phyloP scores from a whole-genome alignment of 2,329 filamentous ascomycete species.

The Aquanectria penicillioides region DNA sequence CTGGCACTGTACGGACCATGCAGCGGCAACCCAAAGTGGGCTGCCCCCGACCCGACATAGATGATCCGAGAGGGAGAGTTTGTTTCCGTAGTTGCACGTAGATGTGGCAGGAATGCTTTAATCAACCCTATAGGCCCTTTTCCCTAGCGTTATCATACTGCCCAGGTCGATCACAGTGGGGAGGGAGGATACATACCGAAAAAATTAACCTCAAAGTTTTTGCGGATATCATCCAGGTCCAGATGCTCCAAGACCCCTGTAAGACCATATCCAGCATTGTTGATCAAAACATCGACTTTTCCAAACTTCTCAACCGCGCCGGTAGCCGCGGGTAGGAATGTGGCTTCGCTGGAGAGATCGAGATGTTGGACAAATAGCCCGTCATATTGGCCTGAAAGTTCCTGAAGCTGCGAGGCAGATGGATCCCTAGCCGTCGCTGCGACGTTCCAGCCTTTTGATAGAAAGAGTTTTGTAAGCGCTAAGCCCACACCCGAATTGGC shows the following conservation, averaged over 20 bases:
- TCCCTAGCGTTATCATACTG: not conserved
- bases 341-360: slow-evolving; percentile 20
- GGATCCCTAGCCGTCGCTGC: not conserved
- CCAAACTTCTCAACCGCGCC: slow-evolving; percentile 25
- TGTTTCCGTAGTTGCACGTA: slow-evolving; percentile 15
- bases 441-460: slow-evolving; percentile 18
- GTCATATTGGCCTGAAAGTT: not conserved
- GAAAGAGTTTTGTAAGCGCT: slow-evolving; percentile 18
- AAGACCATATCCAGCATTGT: slow-evolving; percentile 27
- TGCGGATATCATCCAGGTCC: slow-evolving; percentile 16
- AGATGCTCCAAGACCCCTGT: slow-evolving; percentile 21
- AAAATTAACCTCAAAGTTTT: slow-evolving; percentile 28
- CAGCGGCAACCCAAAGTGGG: slow-evolving; percentile 21
- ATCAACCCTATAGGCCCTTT: slow-evolving; percentile 14
- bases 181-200: slow-evolving; percentile 22
- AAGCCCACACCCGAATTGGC: slow-evolving; percentile 22
- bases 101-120: slow-evolving; percentile 28
- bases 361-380: slow-evolving; percentile 10
- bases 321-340: slow-evolving; percentile 24
- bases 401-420: not conserved
- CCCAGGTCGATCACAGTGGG: too few species aligned
- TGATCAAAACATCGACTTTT: slow-evolving; percentile 28
- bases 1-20: slow-evolving; percentile 29
- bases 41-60: slow-evolving; percentile 18
- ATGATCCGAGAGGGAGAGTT: slow-evolving; percentile 17